phyloP scores from a whole-genome alignment of 23 red algal genomes.

The Agarophyton chilense region DNA sequence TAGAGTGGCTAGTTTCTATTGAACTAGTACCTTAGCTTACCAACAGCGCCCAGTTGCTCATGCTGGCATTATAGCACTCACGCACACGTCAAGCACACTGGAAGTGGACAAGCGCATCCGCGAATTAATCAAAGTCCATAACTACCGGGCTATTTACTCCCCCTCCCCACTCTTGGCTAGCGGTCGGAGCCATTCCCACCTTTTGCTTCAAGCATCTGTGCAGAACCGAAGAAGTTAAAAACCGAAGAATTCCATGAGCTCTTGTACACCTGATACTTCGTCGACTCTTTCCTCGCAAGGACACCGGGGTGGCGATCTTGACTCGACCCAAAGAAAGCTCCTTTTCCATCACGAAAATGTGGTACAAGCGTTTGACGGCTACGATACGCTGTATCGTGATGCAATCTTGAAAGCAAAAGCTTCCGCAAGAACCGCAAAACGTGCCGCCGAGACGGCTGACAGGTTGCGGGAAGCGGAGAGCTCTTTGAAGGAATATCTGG shows the following conservation, averaged over 20 bases:
- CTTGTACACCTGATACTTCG: not conserved
- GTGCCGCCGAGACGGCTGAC: not conserved
- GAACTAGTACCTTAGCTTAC: no score
- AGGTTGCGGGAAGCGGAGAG: not conserved
- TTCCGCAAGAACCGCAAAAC: not conserved
- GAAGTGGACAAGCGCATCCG: no score
- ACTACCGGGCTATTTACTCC: no score
- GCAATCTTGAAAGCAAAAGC: not conserved
- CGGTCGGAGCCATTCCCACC: no score
- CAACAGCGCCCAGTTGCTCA: no score
- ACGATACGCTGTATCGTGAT: conserved; percentile 3
- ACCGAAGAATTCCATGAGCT: not conserved
- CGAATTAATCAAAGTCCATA: no score
- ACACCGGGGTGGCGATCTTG: not conserved
- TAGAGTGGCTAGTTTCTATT: no score
- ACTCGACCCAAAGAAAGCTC: not conserved
- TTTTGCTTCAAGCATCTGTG: no score
- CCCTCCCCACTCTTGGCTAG: no score
- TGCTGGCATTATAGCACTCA: no score
- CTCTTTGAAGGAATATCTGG: not conserved
- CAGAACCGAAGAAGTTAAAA: not conserved
- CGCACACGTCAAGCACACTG: no score
- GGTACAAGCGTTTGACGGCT: not conserved
- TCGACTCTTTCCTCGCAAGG: not conserved
- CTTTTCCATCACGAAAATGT: conserved; percentile 23